Evolutionary conservation across 140 eudicot species (phyloP), one percentile per base, ranked within the genome.

Genomic region (Bidens hawaiensis): DNA sequence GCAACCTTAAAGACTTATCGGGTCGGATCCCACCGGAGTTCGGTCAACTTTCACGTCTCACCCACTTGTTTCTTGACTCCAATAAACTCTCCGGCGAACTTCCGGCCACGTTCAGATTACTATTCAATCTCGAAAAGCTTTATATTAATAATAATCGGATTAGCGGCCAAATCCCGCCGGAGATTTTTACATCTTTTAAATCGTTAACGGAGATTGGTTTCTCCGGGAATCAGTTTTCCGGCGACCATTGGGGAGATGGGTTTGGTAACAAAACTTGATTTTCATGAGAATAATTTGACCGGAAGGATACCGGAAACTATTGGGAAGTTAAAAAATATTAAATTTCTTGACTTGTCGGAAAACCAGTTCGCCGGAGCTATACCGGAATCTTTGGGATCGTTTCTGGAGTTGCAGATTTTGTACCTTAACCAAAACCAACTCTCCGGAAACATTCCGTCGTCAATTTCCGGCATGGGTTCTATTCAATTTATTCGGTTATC

Each of bases 1-100:
- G 94, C 43, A 58, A 84, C 58, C 88, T 82, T 57, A 86, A 90
- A 62, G 78, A 75, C 9, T 52, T 90, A 40, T 28, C 34, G 12
- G 95, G 97, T 34, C 83, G 24, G 24, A 83, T 90, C 63, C 97
- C 97, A 5, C 74, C 82, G 33, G 87, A 86, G 72, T 65, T 86
- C 4, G 97, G 97, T n/a, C 76, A 76, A 12, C 68, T 90, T n/a
- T 46, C 84, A 11, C 68, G 61, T 16, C 78, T 90, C 0, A 75
- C 64, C 18, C 75, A 76, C 22, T 77, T 90, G 47, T 81, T 77
- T 65, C 94, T 90, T 57, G 73, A 86, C 66, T 15, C 81, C n/a
- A 90, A 90, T 47, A 77, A 66, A 45, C 76, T 90, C 50, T 67
- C 78, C 0, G 96, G 96, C 13, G 12, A 75, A 4, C 46, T 90